Evolutionary conservation across 176 grass and related monocot species (phyloP).

Genomic region (Hordeum marinum): DNA sequence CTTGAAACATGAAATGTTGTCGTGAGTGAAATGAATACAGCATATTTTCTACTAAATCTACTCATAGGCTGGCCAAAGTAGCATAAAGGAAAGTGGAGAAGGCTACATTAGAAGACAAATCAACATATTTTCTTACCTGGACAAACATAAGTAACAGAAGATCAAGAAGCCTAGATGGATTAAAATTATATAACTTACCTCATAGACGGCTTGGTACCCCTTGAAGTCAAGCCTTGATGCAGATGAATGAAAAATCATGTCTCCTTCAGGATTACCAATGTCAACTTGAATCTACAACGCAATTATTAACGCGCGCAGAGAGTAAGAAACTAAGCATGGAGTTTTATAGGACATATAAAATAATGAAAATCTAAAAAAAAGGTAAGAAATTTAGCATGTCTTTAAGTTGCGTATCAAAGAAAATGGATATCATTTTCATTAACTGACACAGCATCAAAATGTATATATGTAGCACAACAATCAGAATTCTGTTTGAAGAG

Average conservation of each 20-base stretch:
- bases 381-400: not conserved
- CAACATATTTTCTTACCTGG: not conserved
- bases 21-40: not conserved
- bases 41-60: constrained; percentile 10
- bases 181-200: constrained; percentile 45
- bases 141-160: constrained; percentile 8
- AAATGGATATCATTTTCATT: not conserved
- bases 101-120: not conserved
- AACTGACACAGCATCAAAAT: not conserved
- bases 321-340: constrained; percentile 12
- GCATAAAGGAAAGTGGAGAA: not conserved
- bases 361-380: not conserved
- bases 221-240: constrained; percentile 73
- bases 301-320: not conserved
- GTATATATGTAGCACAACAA: not conserved
- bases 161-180: constrained; percentile 21
- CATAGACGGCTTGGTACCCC: constrained; percentile 79
- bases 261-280: constrained; percentile 59
- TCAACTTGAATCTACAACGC: constrained; percentile 83
- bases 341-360: not conserved
- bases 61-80: not conserved
- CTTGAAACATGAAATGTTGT: constrained; percentile 3
- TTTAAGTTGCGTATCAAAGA: not conserved
- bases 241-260: constrained; percentile 56
- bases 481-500: not conserved